phyloP scores from a whole-genome alignment of 441 rosid species.

The Euphorbia schlechtendalii region DNA sequence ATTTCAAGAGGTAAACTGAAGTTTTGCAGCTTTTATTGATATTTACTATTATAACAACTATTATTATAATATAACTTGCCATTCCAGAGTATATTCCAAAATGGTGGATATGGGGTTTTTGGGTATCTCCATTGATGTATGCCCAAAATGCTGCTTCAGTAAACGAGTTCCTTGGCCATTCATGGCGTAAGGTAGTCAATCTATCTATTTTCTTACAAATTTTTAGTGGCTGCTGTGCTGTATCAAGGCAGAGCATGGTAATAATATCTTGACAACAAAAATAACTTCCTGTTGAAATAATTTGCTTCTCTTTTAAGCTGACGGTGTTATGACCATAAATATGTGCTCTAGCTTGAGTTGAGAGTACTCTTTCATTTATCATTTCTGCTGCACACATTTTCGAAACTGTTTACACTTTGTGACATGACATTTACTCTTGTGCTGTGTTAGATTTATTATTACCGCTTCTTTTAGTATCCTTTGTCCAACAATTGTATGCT shows the following conservation, averaged over 20 bases:
- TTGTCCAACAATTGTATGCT: not conserved
- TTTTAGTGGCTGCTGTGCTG: conserved; percentile 5
- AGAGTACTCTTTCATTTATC: not conserved
- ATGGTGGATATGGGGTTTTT: conserved; percentile 99
- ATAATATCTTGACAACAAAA: conserved; percentile 7
- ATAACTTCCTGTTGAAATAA: not conserved
- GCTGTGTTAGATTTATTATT: not conserved
- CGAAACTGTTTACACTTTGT: not conserved
- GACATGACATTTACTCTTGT: not conserved
- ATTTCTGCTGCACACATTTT: not conserved
- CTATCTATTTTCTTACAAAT: conserved; percentile 4
- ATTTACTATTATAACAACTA: too few relatives aligned
- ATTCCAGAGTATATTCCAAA: conserved; percentile 69
- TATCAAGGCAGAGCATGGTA: conserved; percentile 2
- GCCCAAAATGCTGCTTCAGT: conserved; percentile 97
- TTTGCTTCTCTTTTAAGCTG: not conserved
- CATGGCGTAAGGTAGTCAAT: conserved; percentile 72
- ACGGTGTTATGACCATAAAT: not conserved
- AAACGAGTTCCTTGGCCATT: conserved; percentile 85
- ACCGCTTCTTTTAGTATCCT: not conserved
- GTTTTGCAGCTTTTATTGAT: conserved; percentile 10
- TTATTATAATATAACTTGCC: conserved; percentile 11
- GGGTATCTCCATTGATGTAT: conserved; percentile 93
- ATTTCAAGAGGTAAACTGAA: conserved; percentile 64
- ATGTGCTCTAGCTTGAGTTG: not conserved